Percentiles rank a stretch among this genome's conserved stretches.
These are phyloP conservation scores for Candida anglica DNA, from an alignment of 805 yeast genomes.

Conservation along the genomic window DNA sequence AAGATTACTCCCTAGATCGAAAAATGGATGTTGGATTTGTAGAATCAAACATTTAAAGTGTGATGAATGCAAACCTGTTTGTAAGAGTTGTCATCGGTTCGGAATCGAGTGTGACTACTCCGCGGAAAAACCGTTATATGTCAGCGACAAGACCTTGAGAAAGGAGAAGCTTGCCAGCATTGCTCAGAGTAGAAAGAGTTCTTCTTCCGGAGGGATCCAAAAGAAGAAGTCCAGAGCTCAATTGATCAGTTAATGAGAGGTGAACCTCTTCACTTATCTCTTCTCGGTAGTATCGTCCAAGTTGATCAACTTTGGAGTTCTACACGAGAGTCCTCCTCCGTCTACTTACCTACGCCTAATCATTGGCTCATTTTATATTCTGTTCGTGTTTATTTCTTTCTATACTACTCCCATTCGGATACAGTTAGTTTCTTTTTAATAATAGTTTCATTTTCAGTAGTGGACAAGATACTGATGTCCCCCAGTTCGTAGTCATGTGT, in stretches of 20 bases:
- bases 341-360: no score
- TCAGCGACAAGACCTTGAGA: constrained; percentile 28
- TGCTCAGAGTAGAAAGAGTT: constrained; percentile 20
- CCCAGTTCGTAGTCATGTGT: constrained; percentile 16
- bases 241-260: not conserved
- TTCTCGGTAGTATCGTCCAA: no score
- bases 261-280: no score
- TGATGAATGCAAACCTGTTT: constrained; percentile 35
- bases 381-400: not conserved
- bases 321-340: no score
- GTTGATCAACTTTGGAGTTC: no score
- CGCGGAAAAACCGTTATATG: constrained; percentile 34
- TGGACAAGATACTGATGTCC: constrained; percentile 11
- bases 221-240: constrained; percentile 2
- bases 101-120: constrained; percentile 42
- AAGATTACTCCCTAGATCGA: constrained; percentile 36
- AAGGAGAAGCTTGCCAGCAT: constrained; percentile 31
- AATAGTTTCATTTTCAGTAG: constrained; percentile 17
- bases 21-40: constrained; percentile 45
- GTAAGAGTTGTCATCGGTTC: constrained; percentile 34
- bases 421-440: constrained; percentile 23
- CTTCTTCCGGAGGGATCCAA: constrained; percentile 9
- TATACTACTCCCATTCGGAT: constrained; percentile 33
- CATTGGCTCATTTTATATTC: no score
- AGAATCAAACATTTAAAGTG: constrained; percentile 43